These are phyloP conservation scores for Sistotremastrum niveocremeum DNA, from an alignment of 768 basidiomycete species.

Conservation along the genomic window DNA sequence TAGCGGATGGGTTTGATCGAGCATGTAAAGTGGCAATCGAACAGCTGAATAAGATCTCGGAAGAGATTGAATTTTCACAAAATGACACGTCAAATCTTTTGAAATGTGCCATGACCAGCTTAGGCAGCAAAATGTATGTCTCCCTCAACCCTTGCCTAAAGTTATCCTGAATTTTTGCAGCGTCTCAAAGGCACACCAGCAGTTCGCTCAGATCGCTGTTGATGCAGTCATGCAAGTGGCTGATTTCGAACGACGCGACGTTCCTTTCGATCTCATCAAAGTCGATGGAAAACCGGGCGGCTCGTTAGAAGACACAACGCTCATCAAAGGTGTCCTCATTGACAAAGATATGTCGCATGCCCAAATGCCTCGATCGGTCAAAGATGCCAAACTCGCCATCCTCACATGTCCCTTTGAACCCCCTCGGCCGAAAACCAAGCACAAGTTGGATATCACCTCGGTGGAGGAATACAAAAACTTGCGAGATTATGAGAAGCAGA, in stretches of 20 bases:
- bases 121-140: slow-evolving; percentile 93
- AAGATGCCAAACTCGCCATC: slow-evolving; percentile 87
- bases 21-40: slow-evolving; percentile 85
- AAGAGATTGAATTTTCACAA: slow-evolving; percentile 74
- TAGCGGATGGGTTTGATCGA: slow-evolving; percentile 96
- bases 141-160: not conserved
- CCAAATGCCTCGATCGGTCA: slow-evolving; percentile 85
- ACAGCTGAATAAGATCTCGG: slow-evolving; percentile 83
- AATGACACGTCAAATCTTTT: slow-evolving; percentile 77
- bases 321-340: slow-evolving; percentile 95
- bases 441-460: slow-evolving; percentile 91
- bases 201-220: slow-evolving; percentile 96
- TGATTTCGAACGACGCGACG: slow-evolving; percentile 87
- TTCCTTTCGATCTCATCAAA: slow-evolving; percentile 96
- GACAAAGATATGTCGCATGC: slow-evolving; percentile 99
- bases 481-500: slow-evolving; percentile 88
- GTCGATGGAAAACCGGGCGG: slow-evolving; percentile 99
- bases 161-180: slow-evolving; percentile 27
- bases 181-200: slow-evolving; percentile 90
- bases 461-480: slow-evolving; percentile 97
- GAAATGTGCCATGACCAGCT: slow-evolving; percentile 90
- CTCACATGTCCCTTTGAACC: slow-evolving; percentile 99
- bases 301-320: slow-evolving; percentile 83
- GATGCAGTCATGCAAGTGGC: slow-evolving; percentile 94
- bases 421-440: slow-evolving; percentile 97